Evolutionary conservation across 768 basidiomycete species (phyloP), one percentile per base, ranked within the genome.

Genomic region (Crepidotus variabilis): DNA sequence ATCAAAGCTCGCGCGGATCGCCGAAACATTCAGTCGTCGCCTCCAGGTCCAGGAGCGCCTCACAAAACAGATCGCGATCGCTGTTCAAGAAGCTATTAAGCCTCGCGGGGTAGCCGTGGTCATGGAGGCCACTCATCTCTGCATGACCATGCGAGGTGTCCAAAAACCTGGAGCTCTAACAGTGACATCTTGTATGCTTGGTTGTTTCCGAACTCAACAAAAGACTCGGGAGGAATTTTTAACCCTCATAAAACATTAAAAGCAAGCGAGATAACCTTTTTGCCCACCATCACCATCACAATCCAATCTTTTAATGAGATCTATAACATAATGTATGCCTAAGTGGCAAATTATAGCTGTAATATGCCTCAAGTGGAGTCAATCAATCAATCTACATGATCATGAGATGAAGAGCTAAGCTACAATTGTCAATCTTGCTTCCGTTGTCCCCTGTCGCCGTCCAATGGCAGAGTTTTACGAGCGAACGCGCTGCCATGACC

Each of bases 141-240:
- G 96, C 69, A 99, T 99, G 97, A 94, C 96, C 2, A 98, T 98
- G 96, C 89, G 97, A 60, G 97, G 97, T 53, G 97, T 99, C 8
- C 97, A 99, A 74, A 99, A 99, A 73, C 96, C 96, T 2, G 97
- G 97, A 22, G 82, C 96, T 6, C 84, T 90, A 21, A 99, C 97
- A 0, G 89, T 94, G 47, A 99, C 97, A 6, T 94, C 92, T 5
- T 96, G 94, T 63, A 99, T 99, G 97, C 78, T 98, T 52, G 97
- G 97, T 14, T 97, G 94, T 69, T 99, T 99, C 83, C 84, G 97
- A 57, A 89, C 91, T n/a, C 91, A 95, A 63, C 95, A 98, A 72
- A 98, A 99, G 77, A 99, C 96, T 33, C 84, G 97, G 28, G 95
- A 97, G 73, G 97, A 98, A 71, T 95, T 95, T 76, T 84, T 94